phyloP scores from a whole-genome alignment of 208 protist genomes.

The Crithidia brevicula region DNA sequence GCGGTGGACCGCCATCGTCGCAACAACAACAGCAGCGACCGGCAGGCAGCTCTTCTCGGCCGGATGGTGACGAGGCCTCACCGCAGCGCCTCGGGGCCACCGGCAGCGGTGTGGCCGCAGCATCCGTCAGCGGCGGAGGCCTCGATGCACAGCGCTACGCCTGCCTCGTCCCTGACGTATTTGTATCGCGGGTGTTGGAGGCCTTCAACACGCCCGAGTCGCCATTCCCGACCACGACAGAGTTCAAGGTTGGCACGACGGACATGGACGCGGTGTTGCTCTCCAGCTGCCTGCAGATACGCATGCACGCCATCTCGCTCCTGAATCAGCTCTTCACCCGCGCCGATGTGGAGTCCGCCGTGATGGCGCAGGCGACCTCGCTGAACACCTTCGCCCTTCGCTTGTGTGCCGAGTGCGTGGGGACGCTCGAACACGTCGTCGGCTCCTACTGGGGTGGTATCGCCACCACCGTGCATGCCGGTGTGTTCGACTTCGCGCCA shows the following conservation, averaged over 20 bases:
- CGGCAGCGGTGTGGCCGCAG: slow-evolving; percentile 13
- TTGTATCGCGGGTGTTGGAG: slow-evolving; percentile 52
- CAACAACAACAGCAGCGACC: slow-evolving; percentile 2
- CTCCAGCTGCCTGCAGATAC: slow-evolving; percentile 70
- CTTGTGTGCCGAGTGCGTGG: slow-evolving; percentile 57
- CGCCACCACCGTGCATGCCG: slow-evolving; percentile 64
- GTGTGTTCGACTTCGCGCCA: slow-evolving; percentile 70
- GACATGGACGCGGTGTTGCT: slow-evolving; percentile 76
- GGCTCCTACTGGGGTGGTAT: slow-evolving; percentile 89
- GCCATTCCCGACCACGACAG: slow-evolving; percentile 54
- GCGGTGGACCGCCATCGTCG: neutral
- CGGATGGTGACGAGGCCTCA: neutral
- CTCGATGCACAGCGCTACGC: slow-evolving; percentile 3
- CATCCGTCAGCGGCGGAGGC: neutral
- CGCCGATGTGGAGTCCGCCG: slow-evolving; percentile 53
- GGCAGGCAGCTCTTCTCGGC: neutral
- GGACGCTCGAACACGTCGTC: slow-evolving; percentile 71
- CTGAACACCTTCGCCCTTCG: slow-evolving; percentile 65
- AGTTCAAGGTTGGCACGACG: slow-evolving; percentile 51
- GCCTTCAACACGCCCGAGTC: slow-evolving; percentile 69
- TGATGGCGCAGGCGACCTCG: slow-evolving; percentile 48
- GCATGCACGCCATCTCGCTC: slow-evolving; percentile 57
- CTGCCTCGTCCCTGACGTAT: slow-evolving; percentile 20
- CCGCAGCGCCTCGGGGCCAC: neutral
- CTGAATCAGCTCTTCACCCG: slow-evolving; percentile 67